A percentile compares a stretch with the other conserved stretches of the same genome.
Evolutionary conservation across 495 filamentous ascomycete genomes (phyloP).

Genomic region (Lichina pygmaea): DNA sequence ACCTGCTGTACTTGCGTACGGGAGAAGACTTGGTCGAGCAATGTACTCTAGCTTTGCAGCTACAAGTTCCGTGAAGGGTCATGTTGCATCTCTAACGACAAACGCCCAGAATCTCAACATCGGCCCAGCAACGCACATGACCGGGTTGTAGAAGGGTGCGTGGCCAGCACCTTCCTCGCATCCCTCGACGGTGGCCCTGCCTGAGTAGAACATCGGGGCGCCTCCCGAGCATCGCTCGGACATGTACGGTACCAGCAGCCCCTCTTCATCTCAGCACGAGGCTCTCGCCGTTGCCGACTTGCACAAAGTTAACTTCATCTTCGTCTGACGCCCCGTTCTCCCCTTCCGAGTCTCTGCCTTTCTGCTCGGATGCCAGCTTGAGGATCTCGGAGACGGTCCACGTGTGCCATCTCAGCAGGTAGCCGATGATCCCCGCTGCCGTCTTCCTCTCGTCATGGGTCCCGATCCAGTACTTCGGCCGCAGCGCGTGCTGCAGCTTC

Average conservation of each 20-base stretch:
- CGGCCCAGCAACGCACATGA: too few relatives aligned
- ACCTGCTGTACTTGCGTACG: too few relatives aligned
- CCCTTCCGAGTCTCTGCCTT: slow-evolving; percentile 3
- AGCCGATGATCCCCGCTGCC: slow-evolving; percentile 20
- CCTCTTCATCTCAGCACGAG: slow-evolving; percentile 11
- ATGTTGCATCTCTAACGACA: too few relatives aligned
- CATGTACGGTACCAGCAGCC: background rate
- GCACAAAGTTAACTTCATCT: slow-evolving; percentile 11
- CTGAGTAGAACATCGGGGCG: too few relatives aligned
- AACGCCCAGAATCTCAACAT: too few relatives aligned
- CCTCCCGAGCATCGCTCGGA: too few relatives aligned
- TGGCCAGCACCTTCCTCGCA: too few relatives aligned
- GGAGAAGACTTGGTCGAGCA: too few relatives aligned
- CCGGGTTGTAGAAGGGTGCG: too few relatives aligned
- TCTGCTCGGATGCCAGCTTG: slow-evolving; percentile 8
- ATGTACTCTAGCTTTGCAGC: too few relatives aligned
- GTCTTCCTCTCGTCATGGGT: slow-evolving; percentile 31
- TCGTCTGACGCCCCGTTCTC: slow-evolving; percentile 5
- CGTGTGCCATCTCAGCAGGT: slow-evolving; percentile 18
- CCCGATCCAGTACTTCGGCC: slow-evolving; percentile 25
- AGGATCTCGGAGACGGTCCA: slow-evolving; percentile 19
- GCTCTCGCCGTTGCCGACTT: slow-evolving; percentile 18
- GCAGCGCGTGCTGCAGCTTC: slow-evolving; percentile 16
- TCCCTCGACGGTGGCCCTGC: too few relatives aligned
- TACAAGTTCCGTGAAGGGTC: too few relatives aligned